Percentiles rank a stretch among this genome's conserved stretches.
Conservation (phyloP, 306 rosid species). For the Cicer judaicum region DNA sequence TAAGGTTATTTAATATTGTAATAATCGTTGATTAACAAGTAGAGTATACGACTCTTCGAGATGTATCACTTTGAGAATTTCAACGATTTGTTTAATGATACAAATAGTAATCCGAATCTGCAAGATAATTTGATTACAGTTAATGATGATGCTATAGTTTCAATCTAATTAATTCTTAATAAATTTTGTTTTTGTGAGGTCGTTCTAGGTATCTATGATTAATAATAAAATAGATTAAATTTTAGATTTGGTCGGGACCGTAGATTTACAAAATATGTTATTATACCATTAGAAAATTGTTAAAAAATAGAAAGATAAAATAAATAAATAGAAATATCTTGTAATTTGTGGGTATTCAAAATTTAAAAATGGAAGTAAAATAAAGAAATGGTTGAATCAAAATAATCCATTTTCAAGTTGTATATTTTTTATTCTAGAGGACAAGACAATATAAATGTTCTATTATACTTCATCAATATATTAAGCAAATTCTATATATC, state of each 20-base stretch:
- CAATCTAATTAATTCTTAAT: not conserved
- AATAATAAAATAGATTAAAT: no score
- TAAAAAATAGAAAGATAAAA: no score
- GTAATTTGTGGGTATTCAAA: not conserved
- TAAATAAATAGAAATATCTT: no score
- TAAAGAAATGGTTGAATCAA: not conserved
- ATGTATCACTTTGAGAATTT: slow-evolving; percentile 8
- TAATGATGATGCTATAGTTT: slow-evolving; percentile 5
- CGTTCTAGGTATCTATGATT: not conserved
- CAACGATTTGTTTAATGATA: not conserved
- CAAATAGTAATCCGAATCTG: not conserved
- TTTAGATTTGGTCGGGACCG: no score
- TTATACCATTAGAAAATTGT: no score
- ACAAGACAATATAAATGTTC: not conserved
- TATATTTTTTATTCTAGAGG: not conserved
- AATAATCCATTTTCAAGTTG: not conserved
- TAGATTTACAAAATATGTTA: no score
- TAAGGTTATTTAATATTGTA: not conserved
- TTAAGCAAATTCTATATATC: not conserved
- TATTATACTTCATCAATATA: not conserved
- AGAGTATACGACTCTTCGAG: slow-evolving; percentile 14
- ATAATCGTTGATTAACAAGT: slow-evolving; percentile 29
- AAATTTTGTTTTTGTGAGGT: not conserved
- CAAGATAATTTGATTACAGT: not conserved
- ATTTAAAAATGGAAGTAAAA: not conserved